These are phyloP conservation scores for Ogataea neopini DNA, from an alignment of 805 yeast species.

Conservation along the genomic window DNA sequence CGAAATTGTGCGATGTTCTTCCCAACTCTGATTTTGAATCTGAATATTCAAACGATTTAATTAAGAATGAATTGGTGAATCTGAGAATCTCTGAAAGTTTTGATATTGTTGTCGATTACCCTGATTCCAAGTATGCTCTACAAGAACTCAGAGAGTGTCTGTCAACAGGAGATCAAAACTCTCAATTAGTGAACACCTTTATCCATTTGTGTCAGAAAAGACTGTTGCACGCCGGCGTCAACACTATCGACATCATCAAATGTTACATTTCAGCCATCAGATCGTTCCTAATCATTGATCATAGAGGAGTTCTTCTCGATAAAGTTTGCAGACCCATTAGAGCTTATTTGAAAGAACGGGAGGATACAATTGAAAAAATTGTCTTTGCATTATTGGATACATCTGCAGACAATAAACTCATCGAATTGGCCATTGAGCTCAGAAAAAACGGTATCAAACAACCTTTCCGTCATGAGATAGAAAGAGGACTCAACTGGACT, in stretches of 20 bases:
- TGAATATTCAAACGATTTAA: slow-evolving; percentile 21
- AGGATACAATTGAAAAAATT: slow-evolving; percentile 68
- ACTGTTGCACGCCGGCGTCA: slow-evolving; percentile 76
- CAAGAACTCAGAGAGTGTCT: slow-evolving; percentile 59
- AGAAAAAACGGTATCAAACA: slow-evolving; percentile 32
- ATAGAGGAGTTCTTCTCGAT: slow-evolving; percentile 80
- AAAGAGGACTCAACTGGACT: slow-evolving; percentile 59
- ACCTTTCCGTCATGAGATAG: slow-evolving; percentile 39
- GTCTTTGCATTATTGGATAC: slow-evolving; percentile 68
- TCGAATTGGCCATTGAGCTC: slow-evolving; percentile 58
- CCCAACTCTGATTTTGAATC: slow-evolving; percentile 17
- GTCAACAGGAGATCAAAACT: slow-evolving; percentile 48
- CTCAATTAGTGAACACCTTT: slow-evolving; percentile 52
- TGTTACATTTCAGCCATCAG: slow-evolving; percentile 71
- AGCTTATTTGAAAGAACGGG: slow-evolving; percentile 65
- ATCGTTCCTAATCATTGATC: slow-evolving; percentile 76
- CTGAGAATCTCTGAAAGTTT: slow-evolving; percentile 60
- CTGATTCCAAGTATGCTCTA: slow-evolving; percentile 53
- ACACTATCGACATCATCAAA: slow-evolving; percentile 70
- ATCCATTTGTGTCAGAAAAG: slow-evolving; percentile 43
- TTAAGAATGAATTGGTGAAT: slow-evolving; percentile 30
- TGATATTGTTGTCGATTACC: slow-evolving; percentile 55
- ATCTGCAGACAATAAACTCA: slow-evolving; percentile 42
- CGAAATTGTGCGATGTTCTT: slow-evolving; percentile 27
- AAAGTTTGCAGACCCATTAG: slow-evolving; percentile 77